Percentiles rank a stretch among this genome's conserved stretches.
Conservation (phyloP, 345 rosid species). For the Gossypium ekmanianum region DNA sequence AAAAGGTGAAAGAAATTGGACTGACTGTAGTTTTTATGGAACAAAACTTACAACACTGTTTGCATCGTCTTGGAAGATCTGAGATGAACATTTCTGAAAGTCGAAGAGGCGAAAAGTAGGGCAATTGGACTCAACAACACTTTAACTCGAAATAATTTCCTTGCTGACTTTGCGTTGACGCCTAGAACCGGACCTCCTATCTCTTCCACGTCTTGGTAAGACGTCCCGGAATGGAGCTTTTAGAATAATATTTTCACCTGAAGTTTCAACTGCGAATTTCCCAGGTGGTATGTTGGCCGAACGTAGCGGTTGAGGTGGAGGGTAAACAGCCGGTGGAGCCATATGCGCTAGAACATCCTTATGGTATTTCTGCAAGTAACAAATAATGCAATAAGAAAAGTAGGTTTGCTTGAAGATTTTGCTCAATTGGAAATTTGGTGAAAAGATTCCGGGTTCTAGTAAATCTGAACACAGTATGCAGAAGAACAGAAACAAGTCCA, state of each 20-base stretch:
- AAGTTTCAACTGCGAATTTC: slow-evolving; percentile 31
- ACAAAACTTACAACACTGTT: slow-evolving; percentile 22
- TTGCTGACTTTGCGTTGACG: slow-evolving; percentile 59
- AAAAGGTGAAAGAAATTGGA: neutral
- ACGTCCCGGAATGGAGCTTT: slow-evolving; percentile 30
- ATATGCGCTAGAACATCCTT: slow-evolving; percentile 44
- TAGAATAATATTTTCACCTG: slow-evolving; percentile 20
- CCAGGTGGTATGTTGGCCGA: slow-evolving; percentile 34
- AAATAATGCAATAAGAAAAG: neutral
- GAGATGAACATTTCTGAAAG: slow-evolving; percentile 7
- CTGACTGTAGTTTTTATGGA: slow-evolving; percentile 19
- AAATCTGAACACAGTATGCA: neutral
- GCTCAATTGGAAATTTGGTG: neutral
- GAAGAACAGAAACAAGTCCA: neutral
- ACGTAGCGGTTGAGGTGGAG: slow-evolving; percentile 42
- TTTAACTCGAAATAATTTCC: slow-evolving; percentile 30
- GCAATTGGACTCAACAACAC: slow-evolving; percentile 15
- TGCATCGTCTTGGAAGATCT: slow-evolving; percentile 24
- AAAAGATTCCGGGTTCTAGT: neutral
- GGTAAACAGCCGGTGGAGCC: slow-evolving; percentile 34
- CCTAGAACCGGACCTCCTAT: slow-evolving; percentile 55
- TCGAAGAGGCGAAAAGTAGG: slow-evolving; percentile 2
- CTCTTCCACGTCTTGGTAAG: slow-evolving; percentile 51
- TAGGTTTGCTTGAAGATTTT: neutral
- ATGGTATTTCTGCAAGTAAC: slow-evolving; percentile 69